Evolutionary conservation across 495 filamentous ascomycete species (phyloP).

Genomic region (Talaromyces adpressus): DNA sequence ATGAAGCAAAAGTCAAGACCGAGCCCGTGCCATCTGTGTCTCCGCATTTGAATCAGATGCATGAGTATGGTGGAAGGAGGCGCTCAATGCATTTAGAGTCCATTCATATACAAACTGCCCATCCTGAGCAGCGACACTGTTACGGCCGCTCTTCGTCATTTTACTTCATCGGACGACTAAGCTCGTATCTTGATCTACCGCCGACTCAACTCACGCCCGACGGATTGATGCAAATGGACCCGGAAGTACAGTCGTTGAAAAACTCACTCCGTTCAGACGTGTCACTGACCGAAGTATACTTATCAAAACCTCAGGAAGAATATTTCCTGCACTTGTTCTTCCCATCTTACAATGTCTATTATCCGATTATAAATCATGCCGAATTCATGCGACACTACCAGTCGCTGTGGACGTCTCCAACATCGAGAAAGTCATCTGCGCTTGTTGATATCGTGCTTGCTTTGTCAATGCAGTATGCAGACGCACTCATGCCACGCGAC

Average conservation of each 20-base stretch:
- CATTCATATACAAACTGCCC: constrained; percentile 8
- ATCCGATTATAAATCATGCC: constrained; percentile 33
- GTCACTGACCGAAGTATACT: constrained; percentile 9
- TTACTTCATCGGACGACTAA: constrained; percentile 23
- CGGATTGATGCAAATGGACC: background rate
- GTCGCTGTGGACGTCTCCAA: constrained; percentile 30
- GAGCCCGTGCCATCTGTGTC: background rate
- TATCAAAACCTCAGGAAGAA: constrained; percentile 34
- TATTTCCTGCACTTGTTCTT: constrained; percentile 42
- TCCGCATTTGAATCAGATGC: background rate
- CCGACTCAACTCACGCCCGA: background rate
- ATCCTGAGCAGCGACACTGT: constrained; percentile 7
- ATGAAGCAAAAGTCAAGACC: background rate
- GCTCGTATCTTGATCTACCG: constrained; percentile 21
- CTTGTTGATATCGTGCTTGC: constrained; percentile 46
- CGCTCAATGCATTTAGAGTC: constrained; percentile 16
- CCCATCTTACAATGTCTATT: constrained; percentile 35
- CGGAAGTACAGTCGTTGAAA: background rate
- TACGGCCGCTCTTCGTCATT: constrained; percentile 25
- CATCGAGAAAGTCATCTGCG: constrained; percentile 21
- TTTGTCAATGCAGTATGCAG: constrained; percentile 38
- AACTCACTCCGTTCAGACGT: background rate
- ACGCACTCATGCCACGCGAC: constrained; percentile 5
- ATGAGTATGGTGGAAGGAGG: background rate
- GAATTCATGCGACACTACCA: constrained; percentile 38